These are phyloP conservation scores for Ophiostoma sp. DNA, from an alignment of 2,329 filamentous ascomycete species.

Conservation along the genomic window DNA sequence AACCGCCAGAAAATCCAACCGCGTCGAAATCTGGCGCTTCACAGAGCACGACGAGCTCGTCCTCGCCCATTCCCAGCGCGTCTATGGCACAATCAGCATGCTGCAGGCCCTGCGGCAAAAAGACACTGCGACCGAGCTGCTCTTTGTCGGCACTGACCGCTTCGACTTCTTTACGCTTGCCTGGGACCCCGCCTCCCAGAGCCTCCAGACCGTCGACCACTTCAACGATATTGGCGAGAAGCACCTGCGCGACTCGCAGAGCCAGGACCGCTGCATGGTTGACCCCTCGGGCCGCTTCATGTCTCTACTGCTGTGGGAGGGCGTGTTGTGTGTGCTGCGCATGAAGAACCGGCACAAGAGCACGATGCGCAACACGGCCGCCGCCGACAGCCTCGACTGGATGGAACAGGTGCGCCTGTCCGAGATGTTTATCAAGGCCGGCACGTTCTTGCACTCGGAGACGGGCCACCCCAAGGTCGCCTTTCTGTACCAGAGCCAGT, in stretches of 20 bases:
- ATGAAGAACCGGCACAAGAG: constrained; percentile 39
- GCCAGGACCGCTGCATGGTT: constrained; percentile 74
- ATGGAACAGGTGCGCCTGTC: constrained; percentile 54
- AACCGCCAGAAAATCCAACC: constrained; percentile 65
- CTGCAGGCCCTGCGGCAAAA: constrained; percentile 73
- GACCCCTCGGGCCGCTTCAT: constrained; percentile 67
- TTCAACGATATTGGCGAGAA: constrained; percentile 53
- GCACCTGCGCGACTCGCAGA: constrained; percentile 70
- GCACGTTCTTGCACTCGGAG: constrained; percentile 53
- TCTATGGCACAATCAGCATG: constrained; percentile 85
- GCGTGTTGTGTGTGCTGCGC: constrained; percentile 52
- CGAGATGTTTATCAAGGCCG: constrained; percentile 56
- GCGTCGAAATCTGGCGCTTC: constrained; percentile 75
- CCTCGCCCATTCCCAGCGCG: constrained; percentile 61
- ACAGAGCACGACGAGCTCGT: constrained; percentile 60
- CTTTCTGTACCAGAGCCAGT: constrained; percentile 52
- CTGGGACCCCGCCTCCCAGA: constrained; percentile 61
- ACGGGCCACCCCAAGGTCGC: constrained; percentile 55
- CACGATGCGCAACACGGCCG: constrained; percentile 35
- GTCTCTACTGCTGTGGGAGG: constrained; percentile 57
- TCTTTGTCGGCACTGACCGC: constrained; percentile 88
- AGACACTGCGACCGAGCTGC: constrained; percentile 68
- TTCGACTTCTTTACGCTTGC: constrained; percentile 85
- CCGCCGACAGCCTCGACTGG: constrained; percentile 36
- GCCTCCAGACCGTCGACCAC: constrained; percentile 48